Evolutionary conservation across 768 basidiomycete genomes (phyloP).

Genomic region (Trametes cinnabarina): DNA sequence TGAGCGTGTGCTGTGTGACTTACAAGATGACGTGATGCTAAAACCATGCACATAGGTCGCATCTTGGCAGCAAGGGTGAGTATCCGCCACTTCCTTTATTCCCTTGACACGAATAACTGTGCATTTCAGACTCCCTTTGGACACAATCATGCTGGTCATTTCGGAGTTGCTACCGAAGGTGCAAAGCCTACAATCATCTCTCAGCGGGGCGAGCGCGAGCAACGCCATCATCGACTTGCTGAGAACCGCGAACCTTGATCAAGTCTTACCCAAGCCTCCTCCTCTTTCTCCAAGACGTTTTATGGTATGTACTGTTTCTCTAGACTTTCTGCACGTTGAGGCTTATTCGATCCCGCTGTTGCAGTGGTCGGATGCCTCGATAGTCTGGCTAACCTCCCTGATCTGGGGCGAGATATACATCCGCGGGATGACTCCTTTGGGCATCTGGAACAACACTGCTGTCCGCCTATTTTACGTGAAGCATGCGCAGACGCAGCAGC

Average conservation of each 20-base stretch:
- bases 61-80: conserved; percentile 95
- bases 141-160: conserved; percentile 82
- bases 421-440: conserved; percentile 80
- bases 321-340: neutral
- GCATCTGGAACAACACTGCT: conserved; percentile 88
- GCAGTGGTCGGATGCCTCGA: conserved; percentile 90
- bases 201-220: conserved; percentile 58
- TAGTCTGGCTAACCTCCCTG: conserved; percentile 89
- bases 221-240: conserved; percentile 75
- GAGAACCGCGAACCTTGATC: conserved; percentile 60
- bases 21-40: neutral
- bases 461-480: conserved; percentile 91
- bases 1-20: conserved; percentile 33
- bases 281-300: conserved; percentile 71
- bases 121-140: conserved; percentile 76
- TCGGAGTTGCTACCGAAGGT: conserved; percentile 86
- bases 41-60: conserved; percentile 52
- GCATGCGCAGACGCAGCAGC: conserved; percentile 66
- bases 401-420: conserved; percentile 97
- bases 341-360: neutral
- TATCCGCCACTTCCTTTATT: neutral
- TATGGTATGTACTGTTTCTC: conserved; percentile 46
- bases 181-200: conserved; percentile 73
- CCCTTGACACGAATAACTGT: no score
- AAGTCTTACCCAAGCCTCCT: conserved; percentile 72